Evolutionary conservation across 148 eudicot genomes (phyloP), one percentile per base, ranked within the genome.

Genomic region (Suaeda aralocaspica): DNA sequence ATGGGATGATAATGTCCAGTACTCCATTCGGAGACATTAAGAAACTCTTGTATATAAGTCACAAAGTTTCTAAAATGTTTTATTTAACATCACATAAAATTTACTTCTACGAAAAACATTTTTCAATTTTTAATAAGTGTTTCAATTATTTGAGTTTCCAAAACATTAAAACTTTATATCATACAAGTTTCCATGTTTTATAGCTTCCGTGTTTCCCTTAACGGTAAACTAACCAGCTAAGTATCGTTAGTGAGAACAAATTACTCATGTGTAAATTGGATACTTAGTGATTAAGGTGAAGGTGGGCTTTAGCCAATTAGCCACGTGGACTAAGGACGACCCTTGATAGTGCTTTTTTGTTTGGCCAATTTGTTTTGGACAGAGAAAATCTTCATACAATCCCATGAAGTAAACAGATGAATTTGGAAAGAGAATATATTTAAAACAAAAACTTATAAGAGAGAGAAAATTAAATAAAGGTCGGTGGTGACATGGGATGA

Each of bases 331-430:
- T 18, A 50, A 68, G 26, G 8, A 52, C 49, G 73, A 65, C 89
- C 86, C 66, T 80, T 74, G 80, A 79, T 80, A 77, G 85, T 86
- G 85, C 78, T 48, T 71, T 71, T 76, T 69, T 66, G 70, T 76
- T 74, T 66, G 55, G 76, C 68, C 16, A 39, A 11, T 50, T 50
- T 62, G 22, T 52, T 28, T 66, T 52, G 75, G 67, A 57, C 52
- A 72, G 70, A 53, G 74, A 31, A 64, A 71, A 62, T 75, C 74
- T 74, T 64, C 50, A 74, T 78, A 61, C 74, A 74, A 64, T 58
- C 71, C 63, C 75, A 74, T 74, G 81, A 78, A 73, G 81, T 68
- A 78, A 78, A 63, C 53, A 78, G 36, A 49, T 73, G 73, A 78
- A 68, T 62, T 60, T 41, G 80, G 77, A 65, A 77, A 76, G 28